Base-by-base conservation (phyloP, 2,329 filamentous ascomycete species). In the Colletotrichum acutatum region DNA sequence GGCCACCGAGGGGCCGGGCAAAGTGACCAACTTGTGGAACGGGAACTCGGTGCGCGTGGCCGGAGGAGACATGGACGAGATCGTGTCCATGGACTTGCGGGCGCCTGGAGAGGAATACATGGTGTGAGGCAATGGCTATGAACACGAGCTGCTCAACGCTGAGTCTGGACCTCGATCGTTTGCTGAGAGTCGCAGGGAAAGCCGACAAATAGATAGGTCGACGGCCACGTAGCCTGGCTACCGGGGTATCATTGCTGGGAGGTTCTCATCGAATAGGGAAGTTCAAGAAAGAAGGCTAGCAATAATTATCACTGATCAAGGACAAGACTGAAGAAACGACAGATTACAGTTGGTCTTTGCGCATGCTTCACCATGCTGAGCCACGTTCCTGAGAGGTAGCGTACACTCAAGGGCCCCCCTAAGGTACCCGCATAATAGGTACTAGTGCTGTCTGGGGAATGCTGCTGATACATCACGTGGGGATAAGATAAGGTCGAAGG, bases 41-140 rank as follows among this genome's bases (percentile, higher is more conserved):
- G 80, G 89, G 83, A 86, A 88, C 75, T 92, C 90, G 72, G 85
- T 82, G 53, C 88, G 84, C 32, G 86, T 83, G 53, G 84, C 83
- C 14, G 85, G 85, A 32, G 88, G 86, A 19, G 88, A 86, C 54
- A 87, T 83, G 32, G 90, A 86, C 16, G 89, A 86, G 76, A 93
- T 82, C 79, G 90, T 92, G 82, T 93, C 91, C 78, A 90, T 86
- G 75, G 91, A 93, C 83, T 90, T 91, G 78, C 90, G 89, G 76
- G 89, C 89, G 76, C 84, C 87, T 66, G 85, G 80, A 75, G 85
- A 88, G 76, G 89, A 86, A 80, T 87, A 90, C 91, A 93, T 93
- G 83, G 81, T 86, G 78, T 66, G 75, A 68, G 67, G 42, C 54
- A 72, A 64, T 72, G 70, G 54, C 66, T 59, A 34, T 12, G 57